Evolutionary conservation across 2,329 filamentous ascomycete genomes (phyloP), one percentile per base, ranked within the genome.

Genomic region (Pleomassaria siparia): DNA sequence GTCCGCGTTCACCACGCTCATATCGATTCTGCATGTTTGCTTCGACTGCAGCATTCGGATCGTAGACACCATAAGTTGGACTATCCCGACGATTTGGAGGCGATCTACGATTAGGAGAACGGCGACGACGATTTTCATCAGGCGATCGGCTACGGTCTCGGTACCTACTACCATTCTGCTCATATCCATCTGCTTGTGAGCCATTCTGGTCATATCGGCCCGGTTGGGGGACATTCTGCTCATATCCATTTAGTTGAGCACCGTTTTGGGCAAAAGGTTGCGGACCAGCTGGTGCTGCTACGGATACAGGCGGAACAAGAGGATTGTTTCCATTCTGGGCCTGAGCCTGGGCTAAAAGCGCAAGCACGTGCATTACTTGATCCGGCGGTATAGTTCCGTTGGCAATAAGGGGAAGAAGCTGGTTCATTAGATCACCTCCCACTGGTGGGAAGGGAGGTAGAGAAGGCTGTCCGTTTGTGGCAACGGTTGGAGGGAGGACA

Each of bases 21-120:
- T 58, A 44, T 41, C 59, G 79, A 53, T 84, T 81, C 46, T 83
- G 79, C 43, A 79, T 79, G 49, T 80, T 81, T 56, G 81, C 79
- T 47, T 81, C 80, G 28, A 84, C 51, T 37, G 46, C 56, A 43
- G 62, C 58, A 63, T 86, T 83, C 51, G 82, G 85, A 50, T 87
- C 85, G 72, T 89, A 92, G 44, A 86, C 83, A 50, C 83, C 86
- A 71, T 86, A 87, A 6, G 85, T 83, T 44, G 86, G 86, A 59
- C 88, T 89, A 62, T 82, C 80, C 49, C 82, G 80, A 56, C 82
- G 81, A 56, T 80, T 78, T 43, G 79, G 77, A 12, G 32, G 85
- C 46, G 85, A 85, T 58, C 63, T 50, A 82, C 76, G 66, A 76
- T 74, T 60, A 40, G 63, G 61, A 43, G 80, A 79, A 57, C 78